Evolutionary conservation across 2,329 filamentous ascomycete species (phyloP).

Genomic region (Cytospora chrysosperma): DNA sequence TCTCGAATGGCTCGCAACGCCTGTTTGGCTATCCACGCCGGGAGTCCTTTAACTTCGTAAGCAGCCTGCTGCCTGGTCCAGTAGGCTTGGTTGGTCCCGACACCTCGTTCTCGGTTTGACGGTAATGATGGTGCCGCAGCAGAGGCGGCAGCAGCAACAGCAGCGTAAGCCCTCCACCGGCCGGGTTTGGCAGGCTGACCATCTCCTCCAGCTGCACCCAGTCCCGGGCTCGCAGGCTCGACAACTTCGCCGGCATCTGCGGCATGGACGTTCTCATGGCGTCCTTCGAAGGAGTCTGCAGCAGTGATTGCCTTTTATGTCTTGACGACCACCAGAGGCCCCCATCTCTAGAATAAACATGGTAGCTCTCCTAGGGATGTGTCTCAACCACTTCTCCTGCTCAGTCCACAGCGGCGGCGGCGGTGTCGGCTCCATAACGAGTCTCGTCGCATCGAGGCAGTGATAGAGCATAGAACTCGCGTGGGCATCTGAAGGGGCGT

Average conservation of each 20-base stretch:
- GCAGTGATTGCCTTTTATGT: background rate
- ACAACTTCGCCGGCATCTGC: background rate
- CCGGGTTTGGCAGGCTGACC: background rate
- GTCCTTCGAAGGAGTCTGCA: background rate
- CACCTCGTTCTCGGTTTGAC: background rate
- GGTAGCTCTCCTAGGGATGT: background rate
- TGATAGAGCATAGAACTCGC: constrained; percentile 12
- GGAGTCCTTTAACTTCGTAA: background rate
- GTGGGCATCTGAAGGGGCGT: constrained; percentile 4
- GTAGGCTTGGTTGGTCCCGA: background rate
- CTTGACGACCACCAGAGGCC: background rate
- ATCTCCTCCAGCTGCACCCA: background rate
- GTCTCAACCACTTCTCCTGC: background rate
- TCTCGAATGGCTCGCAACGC: background rate
- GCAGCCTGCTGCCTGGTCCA: background rate
- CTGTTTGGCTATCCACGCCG: constrained; percentile 4
- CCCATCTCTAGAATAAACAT: constrained; percentile 4
- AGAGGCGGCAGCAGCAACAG: no score
- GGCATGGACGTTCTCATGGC: background rate
- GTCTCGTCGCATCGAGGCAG: background rate
- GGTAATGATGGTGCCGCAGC: background rate
- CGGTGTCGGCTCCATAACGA: background rate
- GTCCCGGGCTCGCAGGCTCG: background rate
- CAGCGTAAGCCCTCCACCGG: background rate
- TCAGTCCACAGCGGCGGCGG: background rate